Percentiles rank a stretch among this genome's conserved stretches.
Conservation (phyloP, 2,329 filamentous ascomycete species). For the Diaporthe citriasiana region DNA sequence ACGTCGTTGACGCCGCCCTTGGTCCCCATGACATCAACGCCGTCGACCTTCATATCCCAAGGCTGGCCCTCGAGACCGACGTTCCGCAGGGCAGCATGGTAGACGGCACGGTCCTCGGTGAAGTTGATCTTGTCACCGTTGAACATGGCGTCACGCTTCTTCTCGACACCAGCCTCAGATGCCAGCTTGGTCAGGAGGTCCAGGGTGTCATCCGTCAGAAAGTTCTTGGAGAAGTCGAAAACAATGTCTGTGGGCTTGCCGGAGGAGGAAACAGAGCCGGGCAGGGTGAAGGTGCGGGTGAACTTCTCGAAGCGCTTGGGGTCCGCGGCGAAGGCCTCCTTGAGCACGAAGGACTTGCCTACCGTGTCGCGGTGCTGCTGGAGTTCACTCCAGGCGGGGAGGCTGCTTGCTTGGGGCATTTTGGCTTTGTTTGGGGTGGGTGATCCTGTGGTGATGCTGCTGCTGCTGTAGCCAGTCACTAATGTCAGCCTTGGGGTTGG, state of each 20-base stretch:
- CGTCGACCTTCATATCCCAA: conserved; percentile 87
- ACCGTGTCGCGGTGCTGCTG: conserved; percentile 90
- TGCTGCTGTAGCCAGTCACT: background rate
- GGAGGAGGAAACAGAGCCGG: conserved; percentile 76
- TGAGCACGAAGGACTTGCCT: conserved; percentile 91
- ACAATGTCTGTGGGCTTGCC: conserved; percentile 80
- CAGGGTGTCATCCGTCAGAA: conserved; percentile 93
- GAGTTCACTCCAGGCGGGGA: conserved; percentile 90
- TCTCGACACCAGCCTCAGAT: conserved; percentile 89
- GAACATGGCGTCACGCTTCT: conserved; percentile 98
- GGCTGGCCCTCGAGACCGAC: conserved; percentile 69
- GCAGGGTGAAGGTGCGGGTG: conserved; percentile 86
- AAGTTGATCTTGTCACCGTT: conserved; percentile 99
- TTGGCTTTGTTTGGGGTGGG: conserved; percentile 46
- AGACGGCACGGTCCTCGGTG: conserved; percentile 95
- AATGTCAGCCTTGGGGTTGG: background rate
- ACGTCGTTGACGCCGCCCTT: conserved; percentile 91
- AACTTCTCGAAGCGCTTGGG: conserved; percentile 91
- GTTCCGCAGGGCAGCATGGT: conserved; percentile 95
- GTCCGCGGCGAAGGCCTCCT: conserved; percentile 92
- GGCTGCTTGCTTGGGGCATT: conserved; percentile 88
- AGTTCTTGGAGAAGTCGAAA: conserved; percentile 99
- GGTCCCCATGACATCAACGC: conserved; percentile 90
- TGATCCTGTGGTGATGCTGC: conserved; percentile 3
- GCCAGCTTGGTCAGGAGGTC: conserved; percentile 89